These are phyloP conservation scores for Volvox reticuliferus DNA, from an alignment of 139 green algal genomes.

Conservation along the genomic window DNA sequence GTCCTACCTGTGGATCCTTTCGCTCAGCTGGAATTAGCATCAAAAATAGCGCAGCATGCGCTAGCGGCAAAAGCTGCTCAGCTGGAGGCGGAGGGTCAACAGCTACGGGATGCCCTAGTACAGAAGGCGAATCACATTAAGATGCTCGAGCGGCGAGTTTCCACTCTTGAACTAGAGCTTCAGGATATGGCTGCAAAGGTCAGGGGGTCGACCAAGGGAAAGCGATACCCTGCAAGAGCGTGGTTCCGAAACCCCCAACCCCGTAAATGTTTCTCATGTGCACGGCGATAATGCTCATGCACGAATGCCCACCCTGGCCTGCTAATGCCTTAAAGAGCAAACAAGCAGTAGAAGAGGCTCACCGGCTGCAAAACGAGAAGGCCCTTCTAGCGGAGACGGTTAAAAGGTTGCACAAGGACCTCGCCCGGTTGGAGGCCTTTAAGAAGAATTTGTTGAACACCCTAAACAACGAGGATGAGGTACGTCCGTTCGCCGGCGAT, in stretches of 20 bases:
- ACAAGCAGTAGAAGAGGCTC: conserved; percentile 64
- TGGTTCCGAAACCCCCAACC: no score
- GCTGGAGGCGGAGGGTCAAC: conserved; percentile 65
- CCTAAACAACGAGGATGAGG: conserved; percentile 76
- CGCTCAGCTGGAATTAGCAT: conserved; percentile 60
- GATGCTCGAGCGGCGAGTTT: conserved; percentile 59
- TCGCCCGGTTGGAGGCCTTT: conserved; percentile 83
- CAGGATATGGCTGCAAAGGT: conserved; percentile 66
- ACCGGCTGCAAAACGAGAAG: conserved; percentile 76
- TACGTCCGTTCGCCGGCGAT: neutral
- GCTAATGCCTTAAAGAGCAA: conserved; percentile 57
- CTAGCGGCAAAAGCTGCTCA: conserved; percentile 56
- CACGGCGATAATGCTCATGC: no score
- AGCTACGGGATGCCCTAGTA: conserved; percentile 61
- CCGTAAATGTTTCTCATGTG: no score
- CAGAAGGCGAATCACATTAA: conserved; percentile 65
- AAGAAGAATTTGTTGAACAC: conserved; percentile 84
- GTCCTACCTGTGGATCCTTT: conserved; percentile 58
- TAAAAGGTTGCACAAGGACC: conserved; percentile 84
- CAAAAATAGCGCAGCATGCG: conserved; percentile 58
- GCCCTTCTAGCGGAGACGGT: conserved; percentile 81
- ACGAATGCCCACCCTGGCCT: no score
- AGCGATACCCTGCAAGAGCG: neutral
- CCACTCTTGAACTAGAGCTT: conserved; percentile 64
- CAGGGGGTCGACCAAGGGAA: neutral